These are phyloP conservation scores for Eimeria necatrix DNA, from an alignment of 169 alveolate genomes.

Conservation along the genomic window DNA sequence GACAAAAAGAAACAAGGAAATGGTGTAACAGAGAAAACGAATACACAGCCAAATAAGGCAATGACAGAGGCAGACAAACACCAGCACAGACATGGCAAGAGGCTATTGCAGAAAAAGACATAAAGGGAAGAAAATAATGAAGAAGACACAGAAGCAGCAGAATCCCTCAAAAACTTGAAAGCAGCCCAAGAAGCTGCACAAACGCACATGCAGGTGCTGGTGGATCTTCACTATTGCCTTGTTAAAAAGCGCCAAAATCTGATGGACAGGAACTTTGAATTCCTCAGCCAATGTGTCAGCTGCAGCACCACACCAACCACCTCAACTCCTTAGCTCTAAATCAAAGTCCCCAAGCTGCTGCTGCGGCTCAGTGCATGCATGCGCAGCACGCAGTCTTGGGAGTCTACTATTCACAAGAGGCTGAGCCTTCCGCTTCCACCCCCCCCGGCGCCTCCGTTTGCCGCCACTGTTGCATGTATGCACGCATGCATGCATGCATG, in stretches of 20 bases:
- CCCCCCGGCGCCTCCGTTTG: too few species aligned
- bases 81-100: not conserved
- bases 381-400: too few species aligned
- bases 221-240: conserved; percentile 77
- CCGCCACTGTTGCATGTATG: not conserved
- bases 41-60: too few species aligned
- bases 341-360: too few species aligned
- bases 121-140: not conserved
- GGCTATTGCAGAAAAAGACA: not conserved
- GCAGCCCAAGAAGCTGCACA: not conserved
- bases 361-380: too few species aligned
- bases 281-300: conserved; percentile 80
- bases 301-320: conserved; percentile 24
- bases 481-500: conserved; percentile 20
- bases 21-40: too few species aligned
- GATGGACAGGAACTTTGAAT: conserved; percentile 82
- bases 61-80: too few species aligned
- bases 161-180: not conserved
- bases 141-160: not conserved
- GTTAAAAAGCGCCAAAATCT: conserved; percentile 84
- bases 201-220: conserved; percentile 70
- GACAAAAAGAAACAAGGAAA: too few species aligned
- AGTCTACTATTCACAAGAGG: too few species aligned
- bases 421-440: too few species aligned
- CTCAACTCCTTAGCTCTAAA: not conserved